Base-by-base conservation (phyloP, 225 moss, liverwort and hornwort species). In the Marchantia polymorpha region DNA sequence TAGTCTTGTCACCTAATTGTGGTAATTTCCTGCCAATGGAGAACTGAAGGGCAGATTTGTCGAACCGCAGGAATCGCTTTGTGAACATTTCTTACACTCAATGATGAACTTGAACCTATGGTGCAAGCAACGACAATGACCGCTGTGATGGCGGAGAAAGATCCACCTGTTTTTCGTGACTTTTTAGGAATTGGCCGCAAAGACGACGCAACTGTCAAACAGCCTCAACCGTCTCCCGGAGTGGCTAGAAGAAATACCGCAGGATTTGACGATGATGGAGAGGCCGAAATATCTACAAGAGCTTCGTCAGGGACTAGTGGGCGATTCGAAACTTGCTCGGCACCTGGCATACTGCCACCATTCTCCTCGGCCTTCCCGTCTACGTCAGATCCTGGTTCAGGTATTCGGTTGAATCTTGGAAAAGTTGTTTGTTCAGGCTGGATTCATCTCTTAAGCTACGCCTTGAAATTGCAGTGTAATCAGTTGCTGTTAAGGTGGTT, bases 131-230 rank as follows among this genome's bases (percentile, higher is more conserved):
- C 83, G 85, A 88, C 88, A 78, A 99, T 99, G 97, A 95, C 90
- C 83, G 83, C 92, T 58, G 87, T 95, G 73, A 99, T 99, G 97
- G 87, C 94, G 74, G 97, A 99, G 81, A 99, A 95, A 86, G 93
- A 93, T 82, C 91, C 91, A 83, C 97, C 97, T 25, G 89, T 99
- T 19, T 95, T 95, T 73, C 90, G 92, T 72, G 93, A 99, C 81
- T 99, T 99, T 84, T 80, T 99, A 83, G 97, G 97, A 78, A 89
- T 99, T 71, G 89, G 90, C 47, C 93, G 89, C 39, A 87, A 85
- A 26, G 94, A 92, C 63, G 93, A 99, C 54, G 48, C 73, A 14
- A 60, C 74, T 19, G 61, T 74, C 17, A 91, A 88, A 58, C 93
- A 93, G 80, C 88, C 68, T 12, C 89, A 89, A 79, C 89, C 83